These are phyloP conservation scores for Ophiostoma pallidulum DNA, from an alignment of 2,329 filamentous ascomycete species.

Conservation along the genomic window DNA sequence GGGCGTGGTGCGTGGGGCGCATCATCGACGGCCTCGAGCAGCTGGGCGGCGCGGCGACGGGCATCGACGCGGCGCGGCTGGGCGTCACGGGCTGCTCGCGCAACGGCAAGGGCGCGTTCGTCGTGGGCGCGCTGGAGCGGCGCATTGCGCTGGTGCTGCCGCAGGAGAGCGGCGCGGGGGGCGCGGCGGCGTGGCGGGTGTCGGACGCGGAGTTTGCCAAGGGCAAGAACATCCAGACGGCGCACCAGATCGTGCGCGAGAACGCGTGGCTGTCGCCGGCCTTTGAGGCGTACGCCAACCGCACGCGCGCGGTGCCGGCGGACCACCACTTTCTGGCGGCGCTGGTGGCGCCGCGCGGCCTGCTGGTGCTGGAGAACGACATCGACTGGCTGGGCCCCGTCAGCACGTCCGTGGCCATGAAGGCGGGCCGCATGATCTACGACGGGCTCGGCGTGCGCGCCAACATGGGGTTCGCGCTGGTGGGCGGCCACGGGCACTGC, in stretches of 20 bases:
- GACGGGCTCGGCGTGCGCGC: conserved; percentile 42
- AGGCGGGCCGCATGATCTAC: conserved; percentile 43
- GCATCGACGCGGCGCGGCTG: conserved; percentile 40
- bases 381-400: conserved; percentile 50
- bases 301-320: conserved; percentile 38
- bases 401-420: conserved; percentile 49
- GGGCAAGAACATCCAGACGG: conserved; percentile 52
- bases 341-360: conserved; percentile 45
- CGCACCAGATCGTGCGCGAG: conserved; percentile 31
- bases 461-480: conserved; percentile 49
- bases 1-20: conserved; percentile 54
- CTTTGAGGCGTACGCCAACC: conserved; percentile 42
- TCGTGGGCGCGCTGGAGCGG: conserved; percentile 48
- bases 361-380: conserved; percentile 48
- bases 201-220: conserved; percentile 38
- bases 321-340: conserved; percentile 51
- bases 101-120: conserved; percentile 54
- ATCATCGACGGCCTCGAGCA: conserved; percentile 51
- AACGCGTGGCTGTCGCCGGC: conserved; percentile 53
- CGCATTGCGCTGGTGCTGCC: conserved; percentile 53
- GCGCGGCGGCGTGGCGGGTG: conserved; percentile 52
- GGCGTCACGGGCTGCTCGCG: conserved; percentile 56
- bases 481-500: conserved; percentile 46
- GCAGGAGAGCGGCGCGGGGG: conserved; percentile 53
- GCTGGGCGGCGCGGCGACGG: conserved; percentile 29